Base-by-base conservation (phyloP, 176 grass and related monocot species). In the Ensete glaucum region DNA sequence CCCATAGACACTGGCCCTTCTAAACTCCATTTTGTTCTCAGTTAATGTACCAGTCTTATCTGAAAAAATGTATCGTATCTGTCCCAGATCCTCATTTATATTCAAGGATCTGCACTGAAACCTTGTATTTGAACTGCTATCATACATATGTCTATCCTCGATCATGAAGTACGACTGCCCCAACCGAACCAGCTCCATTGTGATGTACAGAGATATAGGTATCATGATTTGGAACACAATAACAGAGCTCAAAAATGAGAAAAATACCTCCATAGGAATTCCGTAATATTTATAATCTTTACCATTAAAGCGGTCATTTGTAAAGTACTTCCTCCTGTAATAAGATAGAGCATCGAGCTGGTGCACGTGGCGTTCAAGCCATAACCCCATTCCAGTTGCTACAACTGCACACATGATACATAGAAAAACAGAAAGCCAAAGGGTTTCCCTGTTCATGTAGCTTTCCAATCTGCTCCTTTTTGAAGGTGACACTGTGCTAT, bases 171-270 rank as follows among this genome's bases (percentile, higher is more conserved):
- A 99, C 52, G 90, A 94, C 50, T 99, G 96, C 51, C 96, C 96
- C 73, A 93, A 83, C 27, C 94, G 87, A 26, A 99, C 96, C 60
- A 99, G 67, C 81, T 99, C 96, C 96, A 99, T 99, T 20, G 96
- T 99, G 83, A 99, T 99, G 74, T 99, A 99, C 49, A 99, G 73
- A 55, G 96, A 99, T 86, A 99, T 99, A 1, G 96, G 96, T 80
- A 99, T 99, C 96, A 99, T 99, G 81, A 99, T 99, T 85, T 99
- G 96, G 82, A 99, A 99, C 76, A 99, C 93, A 74, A 99, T 99
- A 74, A 99, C 88, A 87, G 96, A 99, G 80, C 96, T 99, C 76
- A 99, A 78, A 86, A 99, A 99, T 77, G 96, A 94, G 83, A 99
- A 99, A 82, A 99, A 99, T 85, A 91, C 94, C 81, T 99, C 91